Evolutionary conservation across 441 rosid genomes (phyloP).

Genomic region (Cnidoscolus chayamansa): DNA sequence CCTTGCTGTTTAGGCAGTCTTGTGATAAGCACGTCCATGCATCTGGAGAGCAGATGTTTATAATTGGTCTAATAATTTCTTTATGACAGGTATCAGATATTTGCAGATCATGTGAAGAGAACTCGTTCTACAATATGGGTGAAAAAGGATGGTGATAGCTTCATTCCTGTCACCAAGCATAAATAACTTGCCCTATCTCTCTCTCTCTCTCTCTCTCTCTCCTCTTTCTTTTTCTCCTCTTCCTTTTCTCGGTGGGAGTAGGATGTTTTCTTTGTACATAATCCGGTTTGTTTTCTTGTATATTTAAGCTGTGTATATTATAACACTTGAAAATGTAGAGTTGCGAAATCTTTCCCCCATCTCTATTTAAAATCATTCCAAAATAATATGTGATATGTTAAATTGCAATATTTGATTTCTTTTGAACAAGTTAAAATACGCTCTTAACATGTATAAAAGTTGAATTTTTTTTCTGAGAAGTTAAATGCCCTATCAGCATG

Average conservation of each 20-base stretch:
- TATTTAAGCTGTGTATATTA: too few relatives aligned
- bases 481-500: neutral
- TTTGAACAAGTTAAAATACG: too few relatives aligned
- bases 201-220: neutral
- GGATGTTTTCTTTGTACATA: neutral
- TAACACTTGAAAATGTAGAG: too few relatives aligned
- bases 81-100: slow-evolving; percentile 66
- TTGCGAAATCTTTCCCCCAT: too few relatives aligned
- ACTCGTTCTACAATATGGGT: slow-evolving; percentile 65
- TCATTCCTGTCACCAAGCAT: slow-evolving; percentile 32
- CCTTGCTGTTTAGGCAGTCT: neutral
- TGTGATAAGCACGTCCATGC: neutral
- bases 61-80: neutral
- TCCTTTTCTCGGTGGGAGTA: too few relatives aligned
- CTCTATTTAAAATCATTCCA: too few relatives aligned
- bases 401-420: too few relatives aligned
- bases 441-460: too few relatives aligned
- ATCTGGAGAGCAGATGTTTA: neutral
- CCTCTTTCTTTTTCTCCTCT: too few relatives aligned
- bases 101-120: slow-evolving; percentile 60
- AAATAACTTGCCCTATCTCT: slow-evolving; percentile 11
- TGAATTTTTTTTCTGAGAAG: too few relatives aligned
- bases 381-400: too few relatives aligned
- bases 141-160: slow-evolving; percentile 35
- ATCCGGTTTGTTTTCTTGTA: neutral